Conservation (phyloP, 768 basidiomycete species). For the Leccinum broughii region DNA sequence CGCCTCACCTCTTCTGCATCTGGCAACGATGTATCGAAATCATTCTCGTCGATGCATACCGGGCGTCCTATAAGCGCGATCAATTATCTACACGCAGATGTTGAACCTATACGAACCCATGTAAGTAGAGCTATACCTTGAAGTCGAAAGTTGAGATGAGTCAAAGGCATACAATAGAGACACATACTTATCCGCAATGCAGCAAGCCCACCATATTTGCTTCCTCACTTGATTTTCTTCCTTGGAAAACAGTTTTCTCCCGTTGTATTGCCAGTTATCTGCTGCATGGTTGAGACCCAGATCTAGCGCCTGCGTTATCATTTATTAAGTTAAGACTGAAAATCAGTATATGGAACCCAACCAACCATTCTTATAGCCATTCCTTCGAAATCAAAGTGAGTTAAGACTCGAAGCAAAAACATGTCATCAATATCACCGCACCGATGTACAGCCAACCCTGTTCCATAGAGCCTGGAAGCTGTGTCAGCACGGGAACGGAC, state of each 20-base stretch:
- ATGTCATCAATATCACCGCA: slow-evolving; percentile 24
- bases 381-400: slow-evolving; percentile 35
- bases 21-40: slow-evolving; percentile 69
- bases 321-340: slow-evolving; percentile 4
- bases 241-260: slow-evolving; percentile 57
- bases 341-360: slow-evolving; percentile 26
- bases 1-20: slow-evolving; percentile 50
- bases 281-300: slow-evolving; percentile 80
- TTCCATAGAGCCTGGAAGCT: slow-evolving; percentile 57
- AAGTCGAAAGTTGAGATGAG: slow-evolving; percentile 7
- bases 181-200: slow-evolving; percentile 65
- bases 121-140: slow-evolving; percentile 70
- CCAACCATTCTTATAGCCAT: slow-evolving; percentile 75
- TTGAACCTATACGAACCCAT: slow-evolving; percentile 49
- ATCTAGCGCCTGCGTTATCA: slow-evolving; percentile 61
- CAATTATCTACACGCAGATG: not conserved
- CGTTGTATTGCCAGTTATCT: slow-evolving; percentile 68
- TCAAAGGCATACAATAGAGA: slow-evolving; percentile 3
- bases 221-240: slow-evolving; percentile 71
- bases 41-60: slow-evolving; percentile 62
- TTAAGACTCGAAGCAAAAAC: not conserved
- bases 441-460: slow-evolving; percentile 86
- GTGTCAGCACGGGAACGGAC: slow-evolving; percentile 13
- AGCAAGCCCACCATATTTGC: slow-evolving; percentile 82
- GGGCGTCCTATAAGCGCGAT: slow-evolving; percentile 53